A percentile compares a stretch with the other conserved stretches of the same genome.
These are phyloP conservation scores for Chionographis japonica DNA, from an alignment of 106 monocot species.

Conservation along the genomic window DNA sequence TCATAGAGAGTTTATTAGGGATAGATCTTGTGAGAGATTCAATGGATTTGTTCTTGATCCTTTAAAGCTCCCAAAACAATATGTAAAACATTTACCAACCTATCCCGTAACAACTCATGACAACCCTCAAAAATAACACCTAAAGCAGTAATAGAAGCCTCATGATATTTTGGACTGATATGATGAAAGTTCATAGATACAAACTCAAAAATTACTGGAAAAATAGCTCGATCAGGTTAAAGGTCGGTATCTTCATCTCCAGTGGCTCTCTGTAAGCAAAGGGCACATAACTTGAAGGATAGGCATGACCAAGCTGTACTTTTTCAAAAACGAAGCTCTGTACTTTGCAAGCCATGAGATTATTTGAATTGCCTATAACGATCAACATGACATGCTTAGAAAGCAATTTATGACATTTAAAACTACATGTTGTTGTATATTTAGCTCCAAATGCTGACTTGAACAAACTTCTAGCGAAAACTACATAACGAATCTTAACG, in stretches of 20 bases:
- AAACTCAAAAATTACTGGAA: constrained; percentile 81
- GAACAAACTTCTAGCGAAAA: constrained; percentile 98
- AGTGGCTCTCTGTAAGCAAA: constrained; percentile 73
- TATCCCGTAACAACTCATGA: constrained; percentile 65
- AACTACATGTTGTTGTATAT: constrained; percentile 77
- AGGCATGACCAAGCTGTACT: constrained; percentile 74
- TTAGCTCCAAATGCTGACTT: constrained; percentile 69
- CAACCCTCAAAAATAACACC: constrained; percentile 98
- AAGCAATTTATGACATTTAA: background rate
- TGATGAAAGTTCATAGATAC: constrained; percentile 60
- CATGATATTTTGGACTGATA: constrained; percentile 72
- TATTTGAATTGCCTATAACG: constrained; percentile 82
- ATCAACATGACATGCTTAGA: constrained; percentile 1
- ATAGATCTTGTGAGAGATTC: too few relatives aligned
- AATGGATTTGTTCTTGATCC: constrained; percentile 95
- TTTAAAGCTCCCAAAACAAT: constrained; percentile 85
- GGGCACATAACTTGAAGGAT: constrained; percentile 95
- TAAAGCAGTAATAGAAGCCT: constrained; percentile 87
- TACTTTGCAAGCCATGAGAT: constrained; percentile 98
- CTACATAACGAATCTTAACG: constrained; percentile 87
- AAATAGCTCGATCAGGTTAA: constrained; percentile 85
- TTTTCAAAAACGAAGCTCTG: constrained; percentile 86
- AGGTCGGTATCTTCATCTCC: constrained; percentile 85
- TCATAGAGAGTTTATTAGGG: too few relatives aligned
- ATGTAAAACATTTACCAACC: constrained; percentile 62